phyloP scores from a whole-genome alignment of 805 yeast species.

The Jamesozyma gamospora region DNA sequence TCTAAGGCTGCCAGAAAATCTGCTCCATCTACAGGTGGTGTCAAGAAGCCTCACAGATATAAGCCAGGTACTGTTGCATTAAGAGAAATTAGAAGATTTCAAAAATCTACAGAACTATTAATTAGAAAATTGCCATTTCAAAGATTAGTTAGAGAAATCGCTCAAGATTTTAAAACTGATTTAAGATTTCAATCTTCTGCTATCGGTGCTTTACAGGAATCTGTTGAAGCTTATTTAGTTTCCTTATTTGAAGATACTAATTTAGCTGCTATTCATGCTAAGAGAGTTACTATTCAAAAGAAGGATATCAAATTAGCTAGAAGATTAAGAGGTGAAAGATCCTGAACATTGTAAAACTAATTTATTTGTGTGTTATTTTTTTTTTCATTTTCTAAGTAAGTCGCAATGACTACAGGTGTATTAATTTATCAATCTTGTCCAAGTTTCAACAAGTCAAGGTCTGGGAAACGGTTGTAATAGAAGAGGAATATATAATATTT shows the following conservation, averaged over 20 bases:
- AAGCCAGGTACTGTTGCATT: constrained; percentile 95
- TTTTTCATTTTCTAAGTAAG: neutral
- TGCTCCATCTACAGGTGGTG: constrained; percentile 88
- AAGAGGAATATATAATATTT: too few relatives aligned
- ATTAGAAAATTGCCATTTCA: constrained; percentile 96
- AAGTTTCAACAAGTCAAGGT: too few relatives aligned
- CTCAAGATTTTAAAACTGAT: constrained; percentile 85
- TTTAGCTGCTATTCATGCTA: constrained; percentile 97
- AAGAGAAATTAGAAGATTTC: constrained; percentile 95
- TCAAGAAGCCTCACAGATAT: constrained; percentile 89
- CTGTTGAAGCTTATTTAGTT: constrained; percentile 95
- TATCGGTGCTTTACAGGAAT: constrained; percentile 94
- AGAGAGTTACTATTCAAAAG: constrained; percentile 97
- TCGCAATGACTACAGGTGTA: neutral
- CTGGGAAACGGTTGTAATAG: neutral
- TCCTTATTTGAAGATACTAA: constrained; percentile 95
- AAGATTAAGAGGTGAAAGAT: constrained; percentile 95
- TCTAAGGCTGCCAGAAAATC: constrained; percentile 90
- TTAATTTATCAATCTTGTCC: neutral
- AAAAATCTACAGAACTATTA: constrained; percentile 86
- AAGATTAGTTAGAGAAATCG: constrained; percentile 90
- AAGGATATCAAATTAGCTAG: constrained; percentile 96
- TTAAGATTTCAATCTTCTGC: constrained; percentile 96
- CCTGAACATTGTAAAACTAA: constrained; percentile 34
- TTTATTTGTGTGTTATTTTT: neutral